These are phyloP conservation scores for Dictyostelium citrinum DNA, from an alignment of 78 protist genomes.

Conservation along the genomic window DNA sequence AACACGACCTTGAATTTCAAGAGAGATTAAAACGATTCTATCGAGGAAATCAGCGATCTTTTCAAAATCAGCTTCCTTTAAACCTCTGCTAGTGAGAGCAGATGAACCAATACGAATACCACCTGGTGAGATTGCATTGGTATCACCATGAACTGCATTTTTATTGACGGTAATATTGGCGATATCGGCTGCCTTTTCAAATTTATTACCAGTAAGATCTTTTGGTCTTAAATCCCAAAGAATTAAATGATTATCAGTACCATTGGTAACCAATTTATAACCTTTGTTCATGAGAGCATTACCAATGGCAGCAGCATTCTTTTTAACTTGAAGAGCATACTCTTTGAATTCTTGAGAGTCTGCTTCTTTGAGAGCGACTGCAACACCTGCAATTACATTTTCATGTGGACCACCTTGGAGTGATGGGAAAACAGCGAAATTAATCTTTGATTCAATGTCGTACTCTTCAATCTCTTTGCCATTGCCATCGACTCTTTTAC, in stretches of 20 bases:
- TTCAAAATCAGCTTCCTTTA: slow-evolving; percentile 89
- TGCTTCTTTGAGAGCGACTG: slow-evolving; percentile 93
- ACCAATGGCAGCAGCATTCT: slow-evolving; percentile 92
- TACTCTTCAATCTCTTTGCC: slow-evolving; percentile 40
- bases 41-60: slow-evolving; percentile 91
- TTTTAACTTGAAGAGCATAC: slow-evolving; percentile 89
- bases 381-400: slow-evolving; percentile 97
- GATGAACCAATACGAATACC: slow-evolving; percentile 97
- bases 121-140: slow-evolving; percentile 93
- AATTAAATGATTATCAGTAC: slow-evolving; percentile 98
- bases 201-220: slow-evolving; percentile 59
- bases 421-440: slow-evolving; percentile 97
- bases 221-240: slow-evolving; percentile 94
- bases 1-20: slow-evolving; percentile 44
- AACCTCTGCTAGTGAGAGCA: slow-evolving; percentile 98
- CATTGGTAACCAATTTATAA: slow-evolving; percentile 93
- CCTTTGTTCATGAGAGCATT: slow-evolving; percentile 87
- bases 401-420: slow-evolving; percentile 99
- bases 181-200: slow-evolving; percentile 85
- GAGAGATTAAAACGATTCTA: slow-evolving; percentile 82
- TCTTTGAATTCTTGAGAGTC: slow-evolving; percentile 90
- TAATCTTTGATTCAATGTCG: slow-evolving; percentile 83
- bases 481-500: slow-evolving; percentile 1
- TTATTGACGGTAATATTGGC: slow-evolving; percentile 97
- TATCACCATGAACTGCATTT: slow-evolving; percentile 97